phyloP scores from a whole-genome alignment of 805 yeast genomes.

The Kazachstania taianensis region DNA sequence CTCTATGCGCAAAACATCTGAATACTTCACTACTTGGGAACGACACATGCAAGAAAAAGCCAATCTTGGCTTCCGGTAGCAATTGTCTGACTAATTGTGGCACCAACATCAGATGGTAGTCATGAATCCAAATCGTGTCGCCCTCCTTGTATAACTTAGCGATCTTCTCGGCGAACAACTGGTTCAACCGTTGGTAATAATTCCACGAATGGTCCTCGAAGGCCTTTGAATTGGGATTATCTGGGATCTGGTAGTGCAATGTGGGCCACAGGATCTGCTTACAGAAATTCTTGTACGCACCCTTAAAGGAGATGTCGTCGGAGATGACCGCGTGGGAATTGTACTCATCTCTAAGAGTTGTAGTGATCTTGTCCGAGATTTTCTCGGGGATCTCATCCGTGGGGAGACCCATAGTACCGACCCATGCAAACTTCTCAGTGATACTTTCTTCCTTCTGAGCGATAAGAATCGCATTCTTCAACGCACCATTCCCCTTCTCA shows the following conservation, averaged over 20 bases:
- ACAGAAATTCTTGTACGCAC: constrained; percentile 85
- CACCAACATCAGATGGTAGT: constrained; percentile 79
- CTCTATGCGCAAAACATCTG: constrained; percentile 85
- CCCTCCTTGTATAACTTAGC: constrained; percentile 57
- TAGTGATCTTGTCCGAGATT: constrained; percentile 45
- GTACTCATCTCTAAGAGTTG: constrained; percentile 38
- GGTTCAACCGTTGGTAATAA: constrained; percentile 66
- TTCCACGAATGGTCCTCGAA: constrained; percentile 95
- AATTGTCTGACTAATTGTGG: constrained; percentile 72
- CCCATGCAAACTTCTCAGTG: constrained; percentile 46
- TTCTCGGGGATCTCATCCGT: constrained; percentile 63
- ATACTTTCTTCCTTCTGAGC: constrained; percentile 38
- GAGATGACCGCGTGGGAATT: constrained; percentile 59
- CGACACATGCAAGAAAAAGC: constrained; percentile 85
- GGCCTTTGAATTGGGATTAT: constrained; percentile 85
- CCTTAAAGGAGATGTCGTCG: constrained; percentile 71
- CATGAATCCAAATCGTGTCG: constrained; percentile 87
- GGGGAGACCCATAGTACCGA: constrained; percentile 90
- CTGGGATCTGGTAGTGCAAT: constrained; percentile 87
- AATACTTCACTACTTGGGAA: constrained; percentile 95
- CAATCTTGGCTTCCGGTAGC: constrained; percentile 78
- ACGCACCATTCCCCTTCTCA: constrained; percentile 75
- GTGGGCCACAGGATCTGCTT: constrained; percentile 97
- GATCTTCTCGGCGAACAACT: constrained; percentile 66
- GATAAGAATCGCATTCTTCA: constrained; percentile 69